These are phyloP conservation scores for Dioscorea alata DNA, from an alignment of 106 monocot species.

Conservation along the genomic window DNA sequence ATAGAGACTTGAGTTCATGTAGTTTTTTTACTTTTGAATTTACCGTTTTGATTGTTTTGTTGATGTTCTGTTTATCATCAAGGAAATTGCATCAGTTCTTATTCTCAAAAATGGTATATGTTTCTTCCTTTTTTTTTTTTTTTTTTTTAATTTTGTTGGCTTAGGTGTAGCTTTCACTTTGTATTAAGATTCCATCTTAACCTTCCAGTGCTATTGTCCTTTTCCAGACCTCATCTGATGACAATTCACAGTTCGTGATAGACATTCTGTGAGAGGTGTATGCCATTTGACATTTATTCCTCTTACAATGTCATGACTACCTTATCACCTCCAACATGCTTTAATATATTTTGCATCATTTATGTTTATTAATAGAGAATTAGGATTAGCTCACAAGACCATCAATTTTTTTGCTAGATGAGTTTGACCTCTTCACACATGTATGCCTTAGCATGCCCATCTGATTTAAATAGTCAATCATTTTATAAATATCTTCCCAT, in stretches of 20 bases:
- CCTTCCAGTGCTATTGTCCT: not conserved
- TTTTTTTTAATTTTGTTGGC: slow-evolving; percentile 10
- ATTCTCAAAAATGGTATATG: slow-evolving; percentile 85
- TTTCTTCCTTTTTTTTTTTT: not conserved
- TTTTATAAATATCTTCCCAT: too few species aligned
- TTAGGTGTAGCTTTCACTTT: not conserved
- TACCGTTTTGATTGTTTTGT: not conserved
- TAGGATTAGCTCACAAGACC: slow-evolving; percentile 88
- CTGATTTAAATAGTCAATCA: too few species aligned
- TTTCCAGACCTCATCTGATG: slow-evolving; percentile 83
- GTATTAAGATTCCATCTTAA: not conserved
- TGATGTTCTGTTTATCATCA: not conserved
- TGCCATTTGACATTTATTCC: not conserved
- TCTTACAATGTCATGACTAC: not conserved
- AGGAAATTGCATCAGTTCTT: slow-evolving; percentile 92
- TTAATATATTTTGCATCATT: not conserved
- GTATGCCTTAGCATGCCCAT: slow-evolving; percentile 12
- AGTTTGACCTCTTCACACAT: slow-evolving; percentile 95
- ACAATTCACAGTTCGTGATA: slow-evolving; percentile 82
- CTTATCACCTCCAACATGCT: not conserved
- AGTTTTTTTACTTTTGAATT: not conserved
- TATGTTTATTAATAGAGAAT: slow-evolving; percentile 48
- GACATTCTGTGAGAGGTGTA: slow-evolving; percentile 65
- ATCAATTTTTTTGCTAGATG: slow-evolving; percentile 72
- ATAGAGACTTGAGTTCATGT: not conserved